These are phyloP conservation scores for Kurtzmaniella cleridarum DNA, from an alignment of 805 yeast genomes.

Conservation along the genomic window DNA sequence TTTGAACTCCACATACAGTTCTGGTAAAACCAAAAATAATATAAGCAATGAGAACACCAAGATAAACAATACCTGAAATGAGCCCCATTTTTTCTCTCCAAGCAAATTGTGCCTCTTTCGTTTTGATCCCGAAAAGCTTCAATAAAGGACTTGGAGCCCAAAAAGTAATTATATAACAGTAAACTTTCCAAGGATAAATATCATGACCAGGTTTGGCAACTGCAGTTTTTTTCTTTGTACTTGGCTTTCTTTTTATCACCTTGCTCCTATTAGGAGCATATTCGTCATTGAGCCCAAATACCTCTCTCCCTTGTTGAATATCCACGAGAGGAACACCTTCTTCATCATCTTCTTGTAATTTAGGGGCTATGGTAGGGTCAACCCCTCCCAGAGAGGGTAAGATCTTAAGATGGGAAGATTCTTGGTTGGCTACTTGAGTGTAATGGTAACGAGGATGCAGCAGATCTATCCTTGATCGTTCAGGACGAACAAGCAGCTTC, in stretches of 20 bases:
- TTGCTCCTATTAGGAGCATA: constrained; percentile 21
- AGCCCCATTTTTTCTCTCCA: constrained; percentile 96
- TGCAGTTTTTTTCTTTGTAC: constrained; percentile 9
- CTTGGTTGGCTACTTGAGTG: constrained; percentile 65
- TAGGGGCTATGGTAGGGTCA: constrained; percentile 38
- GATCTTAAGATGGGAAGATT: constrained; percentile 55
- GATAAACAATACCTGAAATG: constrained; percentile 62
- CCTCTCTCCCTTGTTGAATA: constrained; percentile 37
- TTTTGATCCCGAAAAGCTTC: constrained; percentile 67
- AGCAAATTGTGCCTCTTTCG: constrained; percentile 81
- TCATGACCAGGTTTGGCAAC: not conserved
- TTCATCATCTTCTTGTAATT: constrained; percentile 16
- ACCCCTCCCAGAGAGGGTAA: constrained; percentile 71
- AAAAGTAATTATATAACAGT: constrained; percentile 76
- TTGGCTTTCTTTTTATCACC: constrained; percentile 16
- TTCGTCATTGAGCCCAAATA: constrained; percentile 62
- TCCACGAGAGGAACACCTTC: constrained; percentile 43
- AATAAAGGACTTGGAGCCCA: constrained; percentile 86
- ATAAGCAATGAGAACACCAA: constrained; percentile 78
- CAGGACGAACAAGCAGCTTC: constrained; percentile 78
- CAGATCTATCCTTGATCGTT: constrained; percentile 63
- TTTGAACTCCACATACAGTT: constrained; percentile 58
- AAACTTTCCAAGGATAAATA: constrained; percentile 58
- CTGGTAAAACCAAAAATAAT: constrained; percentile 88
- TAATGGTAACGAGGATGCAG: constrained; percentile 75